Conservation (phyloP, 495 filamentous ascomycete species). For the Podospora tetraspora region DNA sequence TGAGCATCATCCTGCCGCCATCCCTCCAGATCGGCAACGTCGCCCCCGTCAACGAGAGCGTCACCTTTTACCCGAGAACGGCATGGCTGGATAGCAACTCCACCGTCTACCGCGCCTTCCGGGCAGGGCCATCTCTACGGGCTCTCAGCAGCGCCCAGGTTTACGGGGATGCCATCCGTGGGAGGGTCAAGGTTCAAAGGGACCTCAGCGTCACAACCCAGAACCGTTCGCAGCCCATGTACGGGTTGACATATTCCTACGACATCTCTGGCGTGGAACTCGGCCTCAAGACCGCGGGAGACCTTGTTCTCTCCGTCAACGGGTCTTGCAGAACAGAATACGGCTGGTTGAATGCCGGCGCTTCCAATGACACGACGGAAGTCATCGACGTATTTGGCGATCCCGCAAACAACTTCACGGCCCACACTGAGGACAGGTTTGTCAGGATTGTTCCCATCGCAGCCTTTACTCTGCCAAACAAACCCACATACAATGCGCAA, state of each 20-base stretch:
- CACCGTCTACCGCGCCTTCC: background rate
- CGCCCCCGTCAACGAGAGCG: background rate
- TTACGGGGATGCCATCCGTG: background rate
- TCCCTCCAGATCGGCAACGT: conserved; percentile 7
- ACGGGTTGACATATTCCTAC: conserved; percentile 7
- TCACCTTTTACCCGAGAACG: background rate
- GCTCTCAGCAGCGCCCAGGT: conserved; percentile 10
- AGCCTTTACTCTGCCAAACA: background rate
- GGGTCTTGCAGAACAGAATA: conserved; percentile 11
- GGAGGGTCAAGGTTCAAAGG: background rate
- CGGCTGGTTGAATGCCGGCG: background rate
- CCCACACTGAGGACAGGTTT: background rate
- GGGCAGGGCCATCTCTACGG: background rate
- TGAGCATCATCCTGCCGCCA: conserved; percentile 5
- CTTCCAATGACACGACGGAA: background rate
- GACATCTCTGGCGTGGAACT: conserved; percentile 3
- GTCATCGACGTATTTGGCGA: background rate
- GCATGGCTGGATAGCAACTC: background rate
- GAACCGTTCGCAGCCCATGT: background rate
- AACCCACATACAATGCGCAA: background rate
- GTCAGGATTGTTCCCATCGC: background rate
- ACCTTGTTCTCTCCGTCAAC: background rate
- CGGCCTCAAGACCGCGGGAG: background rate
- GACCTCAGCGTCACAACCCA: background rate
- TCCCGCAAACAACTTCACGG: background rate